These are phyloP conservation scores for Orbilia javanica DNA, from an alignment of 2,329 filamentous ascomycete species.

Conservation along the genomic window DNA sequence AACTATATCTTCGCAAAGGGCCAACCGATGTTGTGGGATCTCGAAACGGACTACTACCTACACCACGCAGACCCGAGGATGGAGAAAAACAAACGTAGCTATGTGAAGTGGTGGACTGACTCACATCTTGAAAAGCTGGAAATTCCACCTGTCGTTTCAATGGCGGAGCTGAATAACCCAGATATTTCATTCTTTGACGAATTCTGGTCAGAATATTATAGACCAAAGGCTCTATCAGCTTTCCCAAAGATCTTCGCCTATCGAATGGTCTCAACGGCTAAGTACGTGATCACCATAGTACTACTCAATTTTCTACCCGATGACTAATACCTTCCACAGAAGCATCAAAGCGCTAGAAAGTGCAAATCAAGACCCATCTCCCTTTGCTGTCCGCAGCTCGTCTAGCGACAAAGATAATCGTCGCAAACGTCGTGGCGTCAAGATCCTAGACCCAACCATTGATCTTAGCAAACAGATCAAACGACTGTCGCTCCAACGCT, in stretches of 20 bases:
- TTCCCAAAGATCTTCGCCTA: conserved; percentile 93
- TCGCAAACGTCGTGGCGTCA: conserved; percentile 36
- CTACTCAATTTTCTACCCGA: background rate
- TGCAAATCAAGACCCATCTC: conserved; percentile 88
- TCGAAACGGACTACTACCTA: conserved; percentile 93
- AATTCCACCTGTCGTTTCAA: conserved; percentile 66
- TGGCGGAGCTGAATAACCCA: conserved; percentile 58
- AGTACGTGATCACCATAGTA: conserved; percentile 81
- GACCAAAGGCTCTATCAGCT: conserved; percentile 86
- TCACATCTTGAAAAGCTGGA: conserved; percentile 74
- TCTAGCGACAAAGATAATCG: conserved; percentile 59
- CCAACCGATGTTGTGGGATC: conserved; percentile 96
- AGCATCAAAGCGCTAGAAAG: conserved; percentile 79
- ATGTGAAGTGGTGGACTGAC: conserved; percentile 90
- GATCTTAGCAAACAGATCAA: conserved; percentile 60
- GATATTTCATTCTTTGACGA: conserved; percentile 54
- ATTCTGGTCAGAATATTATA: conserved; percentile 98
- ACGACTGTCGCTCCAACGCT: conserved; percentile 72
- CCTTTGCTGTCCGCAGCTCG: conserved; percentile 71
- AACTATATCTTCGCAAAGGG: conserved; percentile 91
- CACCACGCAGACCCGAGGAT: conserved; percentile 86
- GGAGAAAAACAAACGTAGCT: conserved; percentile 72
- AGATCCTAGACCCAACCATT: conserved; percentile 36
- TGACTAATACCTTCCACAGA: conserved; percentile 23
- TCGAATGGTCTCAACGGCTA: conserved; percentile 89